Percentiles rank a stretch among this genome's conserved stretches.
Conservation (phyloP, 1,284 basidiomycete species). For the Athelia psychrophila region DNA sequence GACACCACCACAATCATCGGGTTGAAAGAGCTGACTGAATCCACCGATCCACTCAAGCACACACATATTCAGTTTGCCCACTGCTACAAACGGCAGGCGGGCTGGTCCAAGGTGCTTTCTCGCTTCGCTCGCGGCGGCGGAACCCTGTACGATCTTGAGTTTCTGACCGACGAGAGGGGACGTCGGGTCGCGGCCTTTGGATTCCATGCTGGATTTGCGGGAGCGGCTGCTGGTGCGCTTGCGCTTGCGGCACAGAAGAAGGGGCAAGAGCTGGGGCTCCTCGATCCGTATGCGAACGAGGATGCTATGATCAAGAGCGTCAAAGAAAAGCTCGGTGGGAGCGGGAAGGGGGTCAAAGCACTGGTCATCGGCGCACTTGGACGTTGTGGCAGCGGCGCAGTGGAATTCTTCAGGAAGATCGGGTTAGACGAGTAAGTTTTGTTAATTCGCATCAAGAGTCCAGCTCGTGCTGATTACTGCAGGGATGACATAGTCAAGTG, state of each 20-base stretch:
- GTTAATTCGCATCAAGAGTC: background rate
- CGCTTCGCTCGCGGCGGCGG: constrained; percentile 90
- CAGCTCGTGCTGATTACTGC: constrained; percentile 1
- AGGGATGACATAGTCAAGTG: constrained; percentile 96
- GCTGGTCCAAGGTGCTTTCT: constrained; percentile 87
- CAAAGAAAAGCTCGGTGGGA: constrained; percentile 65
- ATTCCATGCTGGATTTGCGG: constrained; percentile 97
- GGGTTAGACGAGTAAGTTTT: constrained; percentile 80
- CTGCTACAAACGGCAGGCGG: constrained; percentile 96
- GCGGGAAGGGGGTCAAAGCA: constrained; percentile 77
- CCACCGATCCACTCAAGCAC: constrained; percentile 80
- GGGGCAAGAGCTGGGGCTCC: constrained; percentile 58
- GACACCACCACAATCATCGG: constrained; percentile 84
- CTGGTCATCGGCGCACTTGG: constrained; percentile 97
- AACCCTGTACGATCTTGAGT: constrained; percentile 95
- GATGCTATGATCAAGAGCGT: constrained; percentile 77
- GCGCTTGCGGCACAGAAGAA: constrained; percentile 74
- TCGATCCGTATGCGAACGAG: constrained; percentile 85
- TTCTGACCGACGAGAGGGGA: constrained; percentile 83
- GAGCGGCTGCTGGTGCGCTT: constrained; percentile 91
- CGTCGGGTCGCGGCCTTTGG: constrained; percentile 98
- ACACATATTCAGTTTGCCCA: constrained; percentile 99
- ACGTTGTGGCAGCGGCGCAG: constrained; percentile 94
- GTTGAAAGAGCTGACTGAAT: constrained; percentile 91
- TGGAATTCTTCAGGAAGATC: constrained; percentile 93